These are phyloP conservation scores for Uronychia setigera DNA, from an alignment of 73 alveolate genomes.

Conservation along the genomic window DNA sequence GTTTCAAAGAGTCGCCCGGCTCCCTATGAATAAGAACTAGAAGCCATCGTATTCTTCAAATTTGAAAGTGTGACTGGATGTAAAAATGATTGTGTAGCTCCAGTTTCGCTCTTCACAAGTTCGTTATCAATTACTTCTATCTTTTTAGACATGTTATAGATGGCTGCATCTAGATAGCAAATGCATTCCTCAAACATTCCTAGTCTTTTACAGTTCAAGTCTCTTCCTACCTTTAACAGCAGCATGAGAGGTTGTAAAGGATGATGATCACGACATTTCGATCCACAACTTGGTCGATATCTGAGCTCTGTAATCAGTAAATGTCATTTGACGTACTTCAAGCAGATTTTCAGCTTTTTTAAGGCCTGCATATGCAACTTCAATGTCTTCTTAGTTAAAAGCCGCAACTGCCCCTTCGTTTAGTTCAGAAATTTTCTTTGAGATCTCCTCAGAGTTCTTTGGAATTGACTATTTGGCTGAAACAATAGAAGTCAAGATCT, in stretches of 20 bases:
- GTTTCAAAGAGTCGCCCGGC: not conserved
- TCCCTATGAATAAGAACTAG: not conserved
- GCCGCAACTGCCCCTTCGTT: conserved; percentile 11
- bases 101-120: not conserved
- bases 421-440: conserved; percentile 14
- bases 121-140: conserved; percentile 3
- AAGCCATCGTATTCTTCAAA: not conserved
- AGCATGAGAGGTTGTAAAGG: conserved; percentile 35
- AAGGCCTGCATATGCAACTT: conserved; percentile 22
- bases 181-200: conserved; percentile 43
- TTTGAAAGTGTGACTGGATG: not conserved
- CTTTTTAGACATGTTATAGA: conserved; percentile 1
- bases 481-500: too few species aligned
- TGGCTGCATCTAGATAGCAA: conserved; percentile 35
- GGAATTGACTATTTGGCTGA: too few species aligned
- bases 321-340: not conserved
- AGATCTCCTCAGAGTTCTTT: not conserved
- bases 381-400: conserved; percentile 17
- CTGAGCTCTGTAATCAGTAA: not conserved
- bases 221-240: conserved; percentile 26
- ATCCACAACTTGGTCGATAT: conserved; percentile 7
- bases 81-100: not conserved
- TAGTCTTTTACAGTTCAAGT: not conserved
- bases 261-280: conserved; percentile 22
- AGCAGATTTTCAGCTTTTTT: conserved; percentile 12